Base-by-base conservation (phyloP, 768 basidiomycete genomes). In the Boletus pseudopeckii region DNA sequence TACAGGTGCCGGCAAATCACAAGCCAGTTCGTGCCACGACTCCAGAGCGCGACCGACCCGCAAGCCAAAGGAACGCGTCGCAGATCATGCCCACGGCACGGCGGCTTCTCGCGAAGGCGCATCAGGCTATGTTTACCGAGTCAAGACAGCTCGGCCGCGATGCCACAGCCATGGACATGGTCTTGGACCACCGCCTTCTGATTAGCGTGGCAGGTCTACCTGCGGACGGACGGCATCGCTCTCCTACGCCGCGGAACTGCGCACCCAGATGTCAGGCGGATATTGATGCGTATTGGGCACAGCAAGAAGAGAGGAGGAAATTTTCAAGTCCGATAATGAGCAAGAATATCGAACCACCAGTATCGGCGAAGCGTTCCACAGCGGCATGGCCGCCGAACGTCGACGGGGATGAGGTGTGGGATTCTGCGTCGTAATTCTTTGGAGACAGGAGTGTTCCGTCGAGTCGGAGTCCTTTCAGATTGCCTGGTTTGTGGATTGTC, bases 331-430 rank as follows among this genome's bases (percentile, higher is more conserved):
- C 33, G 48, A 15, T 20, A 30, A 30, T 11, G 45, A 40, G 22
- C n/a, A 47, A 48, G 38, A 38, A 55, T 15, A 50, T 55, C 48
- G 57, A 56, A 34, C 42, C 48, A 65, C 69, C 74, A 38, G 69
- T 76, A 17, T 80, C 78, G 52, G 74, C 73, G 54, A 77, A 78
- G 68, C 76, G 78, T 42, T 80, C 74, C 48, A 78, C 78, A 39
- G 73, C 51, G 18, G 37, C 48, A 37, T 69, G 69, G 71, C 53
- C 55, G 49, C 59, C 63, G 55, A 48, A 57, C 26, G 54, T 59
- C 45, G 60, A 65, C 59, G 69, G 57, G 59, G 46, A 63, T 57
- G 51, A 45, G 4, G 54, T 60, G 54, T 63, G 63, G 55, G 57
- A 62, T 48, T 40, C 26, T 42, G 33, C 30, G 36, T 48, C 44